A percentile compares a stretch with the other conserved stretches of the same genome.
Evolutionary conservation across 2,329 filamentous ascomycete species (phyloP).

Genomic region (Arthrinium phaeospermum): DNA sequence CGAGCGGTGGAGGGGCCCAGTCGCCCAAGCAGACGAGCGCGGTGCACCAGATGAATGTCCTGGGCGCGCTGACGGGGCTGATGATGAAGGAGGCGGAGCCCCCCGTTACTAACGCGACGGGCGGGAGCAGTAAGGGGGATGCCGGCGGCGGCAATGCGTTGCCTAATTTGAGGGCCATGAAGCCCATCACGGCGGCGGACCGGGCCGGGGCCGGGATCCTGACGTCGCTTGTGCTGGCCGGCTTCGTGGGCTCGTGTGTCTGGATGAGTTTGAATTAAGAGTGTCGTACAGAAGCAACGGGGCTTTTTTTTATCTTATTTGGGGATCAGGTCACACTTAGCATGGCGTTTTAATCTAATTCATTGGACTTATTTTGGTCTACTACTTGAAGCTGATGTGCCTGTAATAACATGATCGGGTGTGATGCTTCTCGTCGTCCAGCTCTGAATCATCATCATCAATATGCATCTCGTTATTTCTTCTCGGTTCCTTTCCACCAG

Average conservation of each 20-base stretch:
- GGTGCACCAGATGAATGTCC: constrained; percentile 52
- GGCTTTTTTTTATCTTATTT: not conserved
- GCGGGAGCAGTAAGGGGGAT: constrained; percentile 21
- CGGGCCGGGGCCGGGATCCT: constrained; percentile 17
- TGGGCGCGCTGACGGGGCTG: constrained; percentile 48
- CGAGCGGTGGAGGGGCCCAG: constrained; percentile 44
- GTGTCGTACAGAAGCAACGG: not conserved
- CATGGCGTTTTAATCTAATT: not conserved
- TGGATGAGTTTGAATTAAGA: constrained; percentile 22
- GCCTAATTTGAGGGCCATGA: not conserved
- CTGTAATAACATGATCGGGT: no score
- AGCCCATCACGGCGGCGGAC: constrained; percentile 4
- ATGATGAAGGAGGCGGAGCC: constrained; percentile 33
- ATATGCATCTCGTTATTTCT: no score
- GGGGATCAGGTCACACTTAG: not conserved
- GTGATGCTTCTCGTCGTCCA: no score
- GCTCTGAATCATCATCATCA: no score
- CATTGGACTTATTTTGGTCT: not conserved
- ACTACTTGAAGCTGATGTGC: not conserved
- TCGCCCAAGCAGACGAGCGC: constrained; percentile 45
- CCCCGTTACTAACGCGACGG: constrained; percentile 22
- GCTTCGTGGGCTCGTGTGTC: not conserved
- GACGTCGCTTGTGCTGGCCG: constrained; percentile 5
- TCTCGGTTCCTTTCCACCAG: no score
- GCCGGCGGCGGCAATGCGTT: constrained; percentile 10